Percentiles rank a stretch among this genome's conserved stretches.
phyloP scores from a whole-genome alignment of 805 yeast genomes.

The Sungouiella blattae region DNA sequence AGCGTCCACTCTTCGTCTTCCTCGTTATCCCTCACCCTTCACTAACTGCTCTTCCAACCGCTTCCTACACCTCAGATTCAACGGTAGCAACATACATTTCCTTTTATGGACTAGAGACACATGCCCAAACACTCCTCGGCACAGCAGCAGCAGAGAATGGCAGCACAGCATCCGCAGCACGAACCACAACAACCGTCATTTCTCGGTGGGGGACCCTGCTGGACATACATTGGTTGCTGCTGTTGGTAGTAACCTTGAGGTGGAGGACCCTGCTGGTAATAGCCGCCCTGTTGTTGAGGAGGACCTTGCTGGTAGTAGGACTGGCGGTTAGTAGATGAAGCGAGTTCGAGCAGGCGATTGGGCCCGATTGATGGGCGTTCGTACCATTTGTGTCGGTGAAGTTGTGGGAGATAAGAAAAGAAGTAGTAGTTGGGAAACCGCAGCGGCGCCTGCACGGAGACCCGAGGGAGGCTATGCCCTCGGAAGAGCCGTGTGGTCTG shows the following conservation, averaged over 20 bases:
- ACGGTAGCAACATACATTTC: too few relatives aligned
- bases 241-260: conserved; percentile 30
- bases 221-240: conserved; percentile 31
- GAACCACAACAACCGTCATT: conserved; percentile 21
- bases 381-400: neutral
- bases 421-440: too few relatives aligned
- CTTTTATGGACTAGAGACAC: too few relatives aligned
- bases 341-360: too few relatives aligned
- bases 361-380: neutral
- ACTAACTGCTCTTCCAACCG: too few relatives aligned
- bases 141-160: conserved; percentile 19
- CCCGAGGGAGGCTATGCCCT: too few relatives aligned
- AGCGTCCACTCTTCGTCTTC: too few relatives aligned
- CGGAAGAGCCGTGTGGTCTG: too few relatives aligned
- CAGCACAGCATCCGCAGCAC: conserved; percentile 19
- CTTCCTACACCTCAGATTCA: too few relatives aligned
- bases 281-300: conserved; percentile 20
- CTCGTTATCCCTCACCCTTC: too few relatives aligned
- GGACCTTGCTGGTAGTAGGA: conserved; percentile 16
- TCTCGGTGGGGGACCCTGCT: conserved; percentile 22
- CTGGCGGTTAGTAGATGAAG: conserved; percentile 7
- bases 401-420: too few relatives aligned
- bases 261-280: conserved; percentile 25
- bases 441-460: too few relatives aligned
- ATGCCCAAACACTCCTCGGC: conserved; percentile 17